Evolutionary conservation across 306 rosid species (phyloP).

Genomic region (Boehmeria nivea): DNA sequence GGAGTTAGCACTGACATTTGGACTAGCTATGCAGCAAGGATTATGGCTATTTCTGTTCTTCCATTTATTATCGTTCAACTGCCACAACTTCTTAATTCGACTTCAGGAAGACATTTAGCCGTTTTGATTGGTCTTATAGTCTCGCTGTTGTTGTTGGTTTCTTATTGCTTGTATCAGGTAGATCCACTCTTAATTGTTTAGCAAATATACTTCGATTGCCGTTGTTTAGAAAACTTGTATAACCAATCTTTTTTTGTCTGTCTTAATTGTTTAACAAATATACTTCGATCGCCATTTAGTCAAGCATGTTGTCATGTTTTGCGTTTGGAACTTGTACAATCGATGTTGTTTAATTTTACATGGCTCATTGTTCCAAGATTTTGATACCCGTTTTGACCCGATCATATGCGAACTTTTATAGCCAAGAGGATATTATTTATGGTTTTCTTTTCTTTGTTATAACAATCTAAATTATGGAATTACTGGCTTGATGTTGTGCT

Average conservation of each 20-base stretch:
- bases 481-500: background rate
- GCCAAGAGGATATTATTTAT: background rate
- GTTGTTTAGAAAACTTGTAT: no score
- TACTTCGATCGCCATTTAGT: no score
- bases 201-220: constrained; percentile 2
- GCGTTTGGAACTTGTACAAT: background rate
- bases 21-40: constrained; percentile 84
- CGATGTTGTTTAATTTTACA: background rate
- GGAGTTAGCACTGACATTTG: constrained; percentile 93
- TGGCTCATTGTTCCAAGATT: background rate
- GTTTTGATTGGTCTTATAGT: constrained; percentile 68
- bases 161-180: constrained; percentile 88
- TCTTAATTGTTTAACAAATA: constrained; percentile 4
- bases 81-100: constrained; percentile 69
- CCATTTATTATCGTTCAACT: constrained; percentile 86
- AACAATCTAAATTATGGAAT: background rate
- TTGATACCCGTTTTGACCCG: background rate
- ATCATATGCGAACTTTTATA: background rate
- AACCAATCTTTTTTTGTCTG: background rate
- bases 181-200: background rate
- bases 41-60: constrained; percentile 68
- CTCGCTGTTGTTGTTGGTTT: constrained; percentile 41
- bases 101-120: constrained; percentile 67
- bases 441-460: background rate
- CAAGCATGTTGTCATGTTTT: background rate